A percentile compares a stretch with the other conserved stretches of the same genome.
Evolutionary conservation across 2,329 filamentous ascomycete species (phyloP).

Genomic region (Fusarium caatingaense): DNA sequence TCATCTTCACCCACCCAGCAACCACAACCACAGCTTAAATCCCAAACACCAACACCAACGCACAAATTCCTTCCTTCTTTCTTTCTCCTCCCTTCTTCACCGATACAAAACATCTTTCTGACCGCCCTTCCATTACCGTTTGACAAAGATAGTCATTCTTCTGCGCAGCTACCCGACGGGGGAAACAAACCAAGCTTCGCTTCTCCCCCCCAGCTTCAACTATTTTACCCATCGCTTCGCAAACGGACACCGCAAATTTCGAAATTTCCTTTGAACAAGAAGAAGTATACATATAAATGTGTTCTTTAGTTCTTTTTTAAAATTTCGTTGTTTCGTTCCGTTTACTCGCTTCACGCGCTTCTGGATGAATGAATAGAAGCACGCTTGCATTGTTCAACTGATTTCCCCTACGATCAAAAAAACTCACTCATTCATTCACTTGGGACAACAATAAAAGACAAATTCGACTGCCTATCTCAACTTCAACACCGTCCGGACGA

Average conservation of each 20-base stretch:
- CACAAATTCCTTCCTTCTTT: neutral
- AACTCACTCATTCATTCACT: conserved; percentile 1
- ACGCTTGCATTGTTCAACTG: conserved; percentile 18
- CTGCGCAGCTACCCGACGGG: conserved; percentile 31
- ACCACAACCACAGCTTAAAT: neutral
- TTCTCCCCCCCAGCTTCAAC: neutral
- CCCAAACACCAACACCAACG: neutral
- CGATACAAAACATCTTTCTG: neutral
- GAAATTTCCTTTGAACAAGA: conserved; percentile 1
- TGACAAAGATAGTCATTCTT: conserved; percentile 5
- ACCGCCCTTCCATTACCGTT: conserved; percentile 7
- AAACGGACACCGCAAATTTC: neutral
- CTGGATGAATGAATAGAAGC: conserved; percentile 24
- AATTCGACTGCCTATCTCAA: conserved; percentile 10
- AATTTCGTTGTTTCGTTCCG: neutral
- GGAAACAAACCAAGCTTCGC: conserved; percentile 17
- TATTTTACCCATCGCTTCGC: neutral
- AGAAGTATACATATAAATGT: neutral
- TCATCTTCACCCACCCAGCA: neutral
- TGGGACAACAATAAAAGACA: conserved; percentile 13
- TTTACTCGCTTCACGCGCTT: conserved; percentile 10
- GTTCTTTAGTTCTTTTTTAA: neutral
- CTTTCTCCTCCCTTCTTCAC: neutral
- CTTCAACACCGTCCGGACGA: neutral
- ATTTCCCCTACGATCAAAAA: neutral